Percentiles rank a stretch among this genome's conserved stretches.
These are phyloP conservation scores for Solanum hybrid DNA, from an alignment of 305 asterid genomes.

Conservation along the genomic window DNA sequence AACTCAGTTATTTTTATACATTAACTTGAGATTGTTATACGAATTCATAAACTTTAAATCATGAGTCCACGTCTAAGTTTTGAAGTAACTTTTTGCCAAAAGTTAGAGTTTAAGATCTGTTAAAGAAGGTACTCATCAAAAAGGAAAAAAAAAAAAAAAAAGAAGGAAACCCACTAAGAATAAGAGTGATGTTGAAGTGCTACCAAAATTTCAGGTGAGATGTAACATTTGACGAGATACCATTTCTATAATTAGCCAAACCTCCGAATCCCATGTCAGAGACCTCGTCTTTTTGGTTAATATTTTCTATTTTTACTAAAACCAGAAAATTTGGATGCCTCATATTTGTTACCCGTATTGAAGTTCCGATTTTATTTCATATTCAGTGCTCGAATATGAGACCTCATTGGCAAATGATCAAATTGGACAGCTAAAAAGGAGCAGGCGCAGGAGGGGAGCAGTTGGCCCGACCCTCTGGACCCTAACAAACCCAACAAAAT, in stretches of 20 bases:
- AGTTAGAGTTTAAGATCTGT: not conserved
- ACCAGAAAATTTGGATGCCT: not conserved
- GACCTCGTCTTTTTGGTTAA: not conserved
- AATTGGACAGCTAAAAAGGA: not conserved
- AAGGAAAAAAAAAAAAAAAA: no score
- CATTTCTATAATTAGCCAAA: not conserved
- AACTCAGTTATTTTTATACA: not conserved
- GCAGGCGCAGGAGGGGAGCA: not conserved
- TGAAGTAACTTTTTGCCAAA: not conserved
- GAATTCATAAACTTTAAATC: not conserved
- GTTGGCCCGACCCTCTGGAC: not conserved
- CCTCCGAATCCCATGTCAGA: not conserved
- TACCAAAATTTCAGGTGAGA: not conserved
- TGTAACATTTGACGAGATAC: not conserved
- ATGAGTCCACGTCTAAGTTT: not conserved
- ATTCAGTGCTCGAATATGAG: not conserved
- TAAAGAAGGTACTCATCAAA: not conserved
- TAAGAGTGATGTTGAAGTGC: not conserved
- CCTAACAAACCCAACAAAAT: not conserved
- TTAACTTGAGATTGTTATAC: not conserved
- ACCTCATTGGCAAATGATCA: not conserved
- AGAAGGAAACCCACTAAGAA: not conserved
- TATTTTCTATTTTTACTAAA: not conserved
- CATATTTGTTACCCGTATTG: not conserved
- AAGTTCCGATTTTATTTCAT: not conserved